Percentiles rank a stretch among this genome's conserved stretches.
phyloP scores from a whole-genome alignment of 495 filamentous ascomycete genomes.

The Penicillium flavigenum region DNA sequence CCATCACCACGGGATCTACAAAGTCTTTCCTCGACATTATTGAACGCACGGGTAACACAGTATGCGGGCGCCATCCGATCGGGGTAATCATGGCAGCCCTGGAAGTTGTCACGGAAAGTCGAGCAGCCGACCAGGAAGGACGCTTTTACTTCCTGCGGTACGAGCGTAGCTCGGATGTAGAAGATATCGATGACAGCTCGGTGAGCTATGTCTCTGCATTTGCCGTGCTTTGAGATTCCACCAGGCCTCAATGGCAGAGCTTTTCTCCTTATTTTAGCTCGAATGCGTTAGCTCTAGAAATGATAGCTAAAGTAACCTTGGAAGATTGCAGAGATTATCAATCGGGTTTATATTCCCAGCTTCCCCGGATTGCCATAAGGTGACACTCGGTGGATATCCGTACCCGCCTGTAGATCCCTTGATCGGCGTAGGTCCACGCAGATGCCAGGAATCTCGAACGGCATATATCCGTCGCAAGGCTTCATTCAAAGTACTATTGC shows the following conservation, averaged over 20 bases:
- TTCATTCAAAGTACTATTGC: no score
- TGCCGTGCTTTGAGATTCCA: constrained; percentile 35
- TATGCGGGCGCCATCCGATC: constrained; percentile 95
- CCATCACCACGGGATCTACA: constrained; percentile 73
- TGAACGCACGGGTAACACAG: constrained; percentile 77
- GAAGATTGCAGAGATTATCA: neutral
- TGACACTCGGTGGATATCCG: neutral
- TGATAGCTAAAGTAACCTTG: neutral
- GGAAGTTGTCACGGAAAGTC: constrained; percentile 51
- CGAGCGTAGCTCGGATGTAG: constrained; percentile 81
- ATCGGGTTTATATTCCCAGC: neutral
- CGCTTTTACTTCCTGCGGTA: constrained; percentile 86
- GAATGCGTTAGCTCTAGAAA: neutral
- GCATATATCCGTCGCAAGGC: no score
- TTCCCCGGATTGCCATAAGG: neutral
- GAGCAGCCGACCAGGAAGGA: constrained; percentile 47
- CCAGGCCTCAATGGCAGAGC: neutral
- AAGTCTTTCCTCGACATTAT: constrained; percentile 66
- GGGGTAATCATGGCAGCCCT: constrained; percentile 89
- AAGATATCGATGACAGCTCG: constrained; percentile 71
- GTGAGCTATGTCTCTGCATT: constrained; percentile 79
- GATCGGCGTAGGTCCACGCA: neutral
- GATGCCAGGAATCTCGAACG: no score
- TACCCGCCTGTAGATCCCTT: neutral
- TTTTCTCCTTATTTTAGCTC: neutral